A percentile compares a stretch with the other conserved stretches of the same genome.
Evolutionary conservation across 2,329 filamentous ascomycete genomes (phyloP).

Genomic region (Coniochaeta hoffmannii): DNA sequence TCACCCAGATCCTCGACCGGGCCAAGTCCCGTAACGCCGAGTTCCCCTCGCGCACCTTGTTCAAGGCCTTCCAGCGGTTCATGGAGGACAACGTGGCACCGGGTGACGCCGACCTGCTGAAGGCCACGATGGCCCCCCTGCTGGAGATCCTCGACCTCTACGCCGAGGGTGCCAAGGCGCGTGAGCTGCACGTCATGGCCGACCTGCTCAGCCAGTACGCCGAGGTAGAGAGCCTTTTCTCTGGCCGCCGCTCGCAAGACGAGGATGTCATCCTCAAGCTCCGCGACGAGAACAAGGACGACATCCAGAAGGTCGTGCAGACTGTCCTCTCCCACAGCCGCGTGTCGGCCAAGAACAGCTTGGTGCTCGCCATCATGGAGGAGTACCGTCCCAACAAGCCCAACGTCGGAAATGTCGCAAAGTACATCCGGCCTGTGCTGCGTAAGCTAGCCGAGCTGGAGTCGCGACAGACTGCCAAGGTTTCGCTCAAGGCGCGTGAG

Average conservation of each 20-base stretch:
- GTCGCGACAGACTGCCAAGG: conserved; percentile 80
- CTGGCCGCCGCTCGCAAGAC: conserved; percentile 74
- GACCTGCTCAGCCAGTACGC: conserved; percentile 75
- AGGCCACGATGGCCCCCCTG: conserved; percentile 66
- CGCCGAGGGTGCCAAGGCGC: conserved; percentile 78
- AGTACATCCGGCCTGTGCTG: conserved; percentile 76
- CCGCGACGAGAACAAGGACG: conserved; percentile 93
- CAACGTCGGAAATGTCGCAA: conserved; percentile 77
- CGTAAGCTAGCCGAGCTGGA: conserved; percentile 87
- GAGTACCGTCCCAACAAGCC: conserved; percentile 95
- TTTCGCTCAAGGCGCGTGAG: conserved; percentile 93
- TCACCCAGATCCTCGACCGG: conserved; percentile 81
- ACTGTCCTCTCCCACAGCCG: conserved; percentile 90
- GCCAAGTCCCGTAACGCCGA: conserved; percentile 71
- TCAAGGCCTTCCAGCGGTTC: conserved; percentile 81
- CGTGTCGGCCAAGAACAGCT: conserved; percentile 87
- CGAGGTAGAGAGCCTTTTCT: conserved; percentile 80
- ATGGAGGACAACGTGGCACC: conserved; percentile 75
- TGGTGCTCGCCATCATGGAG: conserved; percentile 84
- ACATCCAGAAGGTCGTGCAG: conserved; percentile 76
- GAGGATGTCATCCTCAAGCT: conserved; percentile 92
- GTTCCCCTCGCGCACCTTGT: conserved; percentile 84
- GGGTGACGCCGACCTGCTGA: conserved; percentile 66
- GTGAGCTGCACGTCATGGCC: conserved; percentile 79
- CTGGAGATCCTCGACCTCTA: conserved; percentile 73